phyloP scores from a whole-genome alignment of 306 rosid genomes.

The Casuarina glauca region DNA sequence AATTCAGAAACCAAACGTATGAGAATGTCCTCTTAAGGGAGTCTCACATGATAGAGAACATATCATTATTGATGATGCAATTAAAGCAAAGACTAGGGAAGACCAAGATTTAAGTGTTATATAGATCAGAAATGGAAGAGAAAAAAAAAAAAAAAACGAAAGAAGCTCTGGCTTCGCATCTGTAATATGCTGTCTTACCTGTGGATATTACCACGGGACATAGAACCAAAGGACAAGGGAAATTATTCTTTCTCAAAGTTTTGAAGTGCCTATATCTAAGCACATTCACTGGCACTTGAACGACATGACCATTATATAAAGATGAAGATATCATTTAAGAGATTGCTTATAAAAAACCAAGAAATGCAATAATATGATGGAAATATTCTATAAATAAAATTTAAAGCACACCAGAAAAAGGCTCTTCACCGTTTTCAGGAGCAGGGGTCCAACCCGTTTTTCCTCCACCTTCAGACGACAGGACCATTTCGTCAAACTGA shows the following conservation, averaged over 20 bases:
- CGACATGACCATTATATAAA: background rate
- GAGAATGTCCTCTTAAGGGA: background rate
- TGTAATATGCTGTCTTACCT: background rate
- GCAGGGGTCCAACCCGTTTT: background rate
- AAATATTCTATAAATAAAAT: background rate
- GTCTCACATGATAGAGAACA: slow-evolving; percentile 3
- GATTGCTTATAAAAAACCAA: background rate
- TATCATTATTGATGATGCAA: background rate
- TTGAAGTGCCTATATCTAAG: background rate
- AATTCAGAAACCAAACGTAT: slow-evolving; percentile 16
- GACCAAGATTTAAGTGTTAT: background rate
- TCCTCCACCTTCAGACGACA: slow-evolving; percentile 49
- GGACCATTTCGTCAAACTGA: slow-evolving; percentile 71
- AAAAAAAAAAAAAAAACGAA: background rate
- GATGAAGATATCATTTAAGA: background rate
- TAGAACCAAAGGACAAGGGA: background rate
- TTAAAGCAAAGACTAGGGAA: background rate
- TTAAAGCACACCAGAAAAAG: slow-evolving; percentile 28
- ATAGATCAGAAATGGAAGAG: background rate
- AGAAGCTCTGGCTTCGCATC: background rate
- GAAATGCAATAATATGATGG: background rate
- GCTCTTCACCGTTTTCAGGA: slow-evolving; percentile 8
- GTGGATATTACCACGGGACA: background rate
- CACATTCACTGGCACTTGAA: background rate
- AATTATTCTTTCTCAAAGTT: background rate